Percentiles rank a stretch among this genome's conserved stretches.
Conservation (phyloP, 345 rosid genomes). For the Excoecaria cochinchinensis region DNA sequence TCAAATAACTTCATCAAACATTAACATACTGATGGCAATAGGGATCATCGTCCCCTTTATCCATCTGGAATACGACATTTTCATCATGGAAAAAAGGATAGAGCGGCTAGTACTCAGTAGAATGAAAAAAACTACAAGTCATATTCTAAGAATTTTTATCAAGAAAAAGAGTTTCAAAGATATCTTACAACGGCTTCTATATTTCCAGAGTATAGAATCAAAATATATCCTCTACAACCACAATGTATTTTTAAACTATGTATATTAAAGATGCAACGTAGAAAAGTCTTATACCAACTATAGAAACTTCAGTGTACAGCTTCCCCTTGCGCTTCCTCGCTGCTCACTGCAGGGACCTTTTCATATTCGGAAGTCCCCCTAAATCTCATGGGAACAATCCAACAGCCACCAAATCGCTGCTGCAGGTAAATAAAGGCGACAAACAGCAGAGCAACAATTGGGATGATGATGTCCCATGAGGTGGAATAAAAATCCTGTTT, state of each 20-base stretch:
- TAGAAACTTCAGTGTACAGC: slow-evolving; percentile 5
- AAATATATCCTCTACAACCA: background rate
- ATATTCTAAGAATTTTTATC: no score
- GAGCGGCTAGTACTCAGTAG: no score
- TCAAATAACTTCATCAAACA: no score
- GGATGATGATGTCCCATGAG: slow-evolving; percentile 76
- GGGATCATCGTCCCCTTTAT: no score
- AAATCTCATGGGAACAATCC: slow-evolving; percentile 59
- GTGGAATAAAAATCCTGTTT: slow-evolving; percentile 73
- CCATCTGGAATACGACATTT: no score
- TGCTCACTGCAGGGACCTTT: slow-evolving; percentile 40
- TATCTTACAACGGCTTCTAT: background rate
- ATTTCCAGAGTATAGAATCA: background rate
- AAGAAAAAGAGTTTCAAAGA: background rate
- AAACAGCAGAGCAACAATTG: slow-evolving; percentile 53
- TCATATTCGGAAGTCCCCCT: slow-evolving; percentile 47
- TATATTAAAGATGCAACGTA: background rate
- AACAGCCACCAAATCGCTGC: slow-evolving; percentile 67
- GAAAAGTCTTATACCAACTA: background rate
- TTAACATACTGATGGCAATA: no score
- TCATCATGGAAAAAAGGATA: no score
- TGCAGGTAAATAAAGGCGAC: slow-evolving; percentile 60
- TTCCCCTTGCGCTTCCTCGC: slow-evolving; percentile 14
- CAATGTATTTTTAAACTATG: background rate
- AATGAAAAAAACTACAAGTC: no score